phyloP scores from a whole-genome alignment of 192 early-diverging fungal species.

The Coemansia sp. region DNA sequence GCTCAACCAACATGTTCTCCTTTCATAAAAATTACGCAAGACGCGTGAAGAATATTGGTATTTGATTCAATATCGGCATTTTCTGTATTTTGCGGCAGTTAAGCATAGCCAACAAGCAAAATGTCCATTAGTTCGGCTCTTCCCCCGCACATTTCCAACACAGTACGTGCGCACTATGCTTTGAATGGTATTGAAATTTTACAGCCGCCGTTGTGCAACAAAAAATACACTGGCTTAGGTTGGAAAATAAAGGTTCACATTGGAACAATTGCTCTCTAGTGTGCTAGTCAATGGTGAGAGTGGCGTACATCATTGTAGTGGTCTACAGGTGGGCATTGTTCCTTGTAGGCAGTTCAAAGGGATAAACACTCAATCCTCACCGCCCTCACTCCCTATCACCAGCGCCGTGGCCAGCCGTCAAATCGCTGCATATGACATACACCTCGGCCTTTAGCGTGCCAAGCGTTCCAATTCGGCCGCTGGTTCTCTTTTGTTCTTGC shows the following conservation, averaged over 20 bases:
- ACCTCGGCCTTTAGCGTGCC: neutral
- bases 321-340: slow-evolving; percentile 1
- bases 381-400: neutral
- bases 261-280: slow-evolving; percentile 2
- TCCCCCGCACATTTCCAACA: neutral
- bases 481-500: neutral
- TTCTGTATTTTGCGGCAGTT: neutral
- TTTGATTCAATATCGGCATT: neutral
- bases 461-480: neutral
- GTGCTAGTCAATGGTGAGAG: neutral
- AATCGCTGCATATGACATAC: neutral
- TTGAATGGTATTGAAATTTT: neutral
- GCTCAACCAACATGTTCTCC: neutral
- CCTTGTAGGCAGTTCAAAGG: neutral
- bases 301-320: slow-evolving; percentile 2
- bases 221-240: neutral
- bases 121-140: slow-evolving; percentile 2
- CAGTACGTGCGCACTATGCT: neutral
- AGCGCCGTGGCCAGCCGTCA: neutral
- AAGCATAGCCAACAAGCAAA: slow-evolving; percentile 14
- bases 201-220: neutral
- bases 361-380: slow-evolving; percentile 4
- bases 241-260: slow-evolving; percentile 1
- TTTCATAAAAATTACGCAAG: neutral
- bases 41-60: neutral